Evolutionary conservation across 176 grass and related monocot genomes (phyloP), one percentile per base, ranked within the genome.

Genomic region (Lolium perenne): DNA sequence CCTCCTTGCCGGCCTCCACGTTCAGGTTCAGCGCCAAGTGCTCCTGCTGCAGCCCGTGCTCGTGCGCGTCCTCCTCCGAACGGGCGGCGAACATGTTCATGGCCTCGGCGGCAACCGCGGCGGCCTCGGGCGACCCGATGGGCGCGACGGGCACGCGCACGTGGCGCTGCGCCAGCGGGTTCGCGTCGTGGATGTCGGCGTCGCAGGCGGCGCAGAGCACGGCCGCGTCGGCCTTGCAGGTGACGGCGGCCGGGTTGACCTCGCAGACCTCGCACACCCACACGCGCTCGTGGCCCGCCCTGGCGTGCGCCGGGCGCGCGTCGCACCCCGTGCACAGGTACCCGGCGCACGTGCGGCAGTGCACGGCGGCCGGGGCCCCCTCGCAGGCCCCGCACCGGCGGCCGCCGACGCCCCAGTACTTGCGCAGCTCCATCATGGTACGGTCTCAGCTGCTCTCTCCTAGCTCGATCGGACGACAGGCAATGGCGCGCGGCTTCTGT

Each of bases 211-310:
- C 86, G 83, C 95, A 97, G 11, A 97, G 91, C 4, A 88, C 89
- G 12, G 97, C 94, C 0, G 97, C 97, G 71, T 99, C 97, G 18
- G 97, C 97, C 87, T 99, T 99, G 92, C 97, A 99, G 0, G 92
- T 99, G 14, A 99, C 86, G 0, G 81, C 84, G 4, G 97, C 97
- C 5, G 97, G 94, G 20, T 85, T 87, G 18, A 93, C 80, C 84
- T 94, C 92, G 86, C 97, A 99, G 21, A 99, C 97, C 88, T 96
- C 92, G 86, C 97, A 99, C 73, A 97, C 3, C 91, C 84, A 90
- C 50, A 89, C 87, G 26, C 92, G 85, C 87, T 86, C 85, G 87
- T 94, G 92, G 2, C 38, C 72, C 8, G 84, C 83, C 45, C 86
- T 55, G 2, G 80, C 84, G 80, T 90, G 91, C 21, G 15, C 87